Percentiles rank a stretch among this genome's conserved stretches.
Evolutionary conservation across 177 flowering plant genomes (phyloP).

Genomic region (Vitis hybrid): DNA sequence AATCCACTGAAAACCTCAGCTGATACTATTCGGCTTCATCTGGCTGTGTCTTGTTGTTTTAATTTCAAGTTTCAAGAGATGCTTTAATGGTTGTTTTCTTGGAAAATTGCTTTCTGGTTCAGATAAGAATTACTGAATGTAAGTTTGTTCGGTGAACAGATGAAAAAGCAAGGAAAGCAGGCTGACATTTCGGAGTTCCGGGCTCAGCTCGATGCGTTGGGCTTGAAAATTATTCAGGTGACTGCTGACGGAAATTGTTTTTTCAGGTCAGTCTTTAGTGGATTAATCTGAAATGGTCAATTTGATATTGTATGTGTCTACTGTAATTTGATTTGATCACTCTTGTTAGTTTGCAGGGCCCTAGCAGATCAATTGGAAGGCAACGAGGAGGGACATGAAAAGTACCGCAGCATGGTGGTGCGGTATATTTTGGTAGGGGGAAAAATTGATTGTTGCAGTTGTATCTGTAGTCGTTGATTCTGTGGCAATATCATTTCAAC

Average conservation of each 20-base stretch:
- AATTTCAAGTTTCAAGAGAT: neutral
- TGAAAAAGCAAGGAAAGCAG: conserved; percentile 59
- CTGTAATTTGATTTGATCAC: conserved; percentile 3
- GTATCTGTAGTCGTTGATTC: no score
- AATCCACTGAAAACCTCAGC: no score
- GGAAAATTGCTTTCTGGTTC: neutral
- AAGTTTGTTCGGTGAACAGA: conserved; percentile 27
- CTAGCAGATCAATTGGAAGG: conserved; percentile 92
- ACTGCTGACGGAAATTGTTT: conserved; percentile 95
- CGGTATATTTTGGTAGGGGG: conserved; percentile 57
- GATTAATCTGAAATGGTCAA: neutral
- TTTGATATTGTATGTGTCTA: neutral
- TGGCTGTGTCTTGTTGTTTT: neutral
- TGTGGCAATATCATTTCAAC: no score
- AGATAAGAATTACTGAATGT: neutral
- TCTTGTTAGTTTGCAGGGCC: conserved; percentile 48
- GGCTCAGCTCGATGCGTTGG: conserved; percentile 71
- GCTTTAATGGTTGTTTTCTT: neutral
- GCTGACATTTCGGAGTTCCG: conserved; percentile 55
- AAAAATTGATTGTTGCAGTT: neutral
- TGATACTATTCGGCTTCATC: no score
- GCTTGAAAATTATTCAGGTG: conserved; percentile 65
- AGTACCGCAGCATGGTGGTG: conserved; percentile 73
- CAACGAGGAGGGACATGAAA: conserved; percentile 70
- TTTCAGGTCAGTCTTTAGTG: conserved; percentile 65